Conservation (phyloP, 2,329 filamentous ascomycete genomes). For the Apiospora malaysiana region DNA sequence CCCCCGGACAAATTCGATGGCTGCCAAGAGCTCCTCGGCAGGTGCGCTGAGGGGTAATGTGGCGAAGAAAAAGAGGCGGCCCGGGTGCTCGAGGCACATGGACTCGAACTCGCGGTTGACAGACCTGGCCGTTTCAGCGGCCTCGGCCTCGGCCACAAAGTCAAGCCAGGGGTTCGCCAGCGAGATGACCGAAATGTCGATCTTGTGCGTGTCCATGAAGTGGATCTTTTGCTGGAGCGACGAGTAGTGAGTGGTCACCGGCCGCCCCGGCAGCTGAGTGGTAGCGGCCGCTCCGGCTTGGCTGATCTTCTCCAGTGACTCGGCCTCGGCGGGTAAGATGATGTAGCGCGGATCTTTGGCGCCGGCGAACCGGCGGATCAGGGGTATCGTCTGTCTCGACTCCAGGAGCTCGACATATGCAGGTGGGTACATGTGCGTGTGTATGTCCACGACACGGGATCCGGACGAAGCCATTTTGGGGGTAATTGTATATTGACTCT, state of each 20-base stretch:
- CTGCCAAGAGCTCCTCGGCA: slow-evolving; percentile 63
- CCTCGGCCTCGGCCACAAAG: slow-evolving; percentile 70
- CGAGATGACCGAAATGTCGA: slow-evolving; percentile 83
- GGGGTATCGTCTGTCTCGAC: slow-evolving; percentile 67
- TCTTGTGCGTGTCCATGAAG: slow-evolving; percentile 87
- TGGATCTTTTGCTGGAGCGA: slow-evolving; percentile 79
- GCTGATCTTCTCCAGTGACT: slow-evolving; percentile 54
- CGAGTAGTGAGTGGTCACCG: slow-evolving; percentile 83
- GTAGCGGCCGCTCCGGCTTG: slow-evolving; percentile 49
- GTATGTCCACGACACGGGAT: slow-evolving; percentile 64
- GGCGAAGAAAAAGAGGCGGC: slow-evolving; percentile 82
- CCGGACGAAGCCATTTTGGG: slow-evolving; percentile 41
- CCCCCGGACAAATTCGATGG: slow-evolving; percentile 66
- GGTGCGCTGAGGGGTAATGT: slow-evolving; percentile 78
- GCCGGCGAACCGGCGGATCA: slow-evolving; percentile 70
- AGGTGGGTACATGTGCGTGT: slow-evolving; percentile 74
- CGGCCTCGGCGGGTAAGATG: slow-evolving; percentile 61
- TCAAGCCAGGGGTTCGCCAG: slow-evolving; percentile 95
- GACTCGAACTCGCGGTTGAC: slow-evolving; percentile 81
- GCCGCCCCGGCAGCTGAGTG: slow-evolving; percentile 72
- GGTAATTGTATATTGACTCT: neutral
- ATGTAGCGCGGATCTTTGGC: slow-evolving; percentile 67
- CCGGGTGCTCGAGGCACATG: slow-evolving; percentile 70
- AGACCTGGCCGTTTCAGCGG: slow-evolving; percentile 64
- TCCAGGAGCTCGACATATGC: slow-evolving; percentile 67